Percentiles rank a stretch among this genome's conserved stretches.
phyloP scores from a whole-genome alignment of 345 rosid species.

The Lumnitzera racemosa region DNA sequence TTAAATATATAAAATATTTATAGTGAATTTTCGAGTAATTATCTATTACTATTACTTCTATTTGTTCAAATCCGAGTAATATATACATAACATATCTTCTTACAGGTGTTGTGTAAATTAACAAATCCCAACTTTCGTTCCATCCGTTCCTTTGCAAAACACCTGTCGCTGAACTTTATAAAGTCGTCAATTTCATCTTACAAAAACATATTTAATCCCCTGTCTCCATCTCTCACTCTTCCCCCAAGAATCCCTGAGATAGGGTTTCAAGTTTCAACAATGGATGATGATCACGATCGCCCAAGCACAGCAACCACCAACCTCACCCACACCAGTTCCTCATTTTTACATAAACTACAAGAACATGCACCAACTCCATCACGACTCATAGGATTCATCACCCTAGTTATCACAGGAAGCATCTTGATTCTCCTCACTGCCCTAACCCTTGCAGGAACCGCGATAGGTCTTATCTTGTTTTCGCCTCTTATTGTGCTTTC shows the following conservation, averaged over 20 bases:
- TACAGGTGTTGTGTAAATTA: no score
- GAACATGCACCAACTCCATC: conserved; percentile 44
- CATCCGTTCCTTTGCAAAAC: no score
- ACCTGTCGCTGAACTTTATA: no score
- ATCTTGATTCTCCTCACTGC: conserved; percentile 68
- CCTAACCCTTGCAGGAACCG: conserved; percentile 35
- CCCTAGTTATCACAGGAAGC: conserved; percentile 50
- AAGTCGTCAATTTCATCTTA: neutral
- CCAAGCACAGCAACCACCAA: conserved; percentile 2
- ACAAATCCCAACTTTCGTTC: no score
- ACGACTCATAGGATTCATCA: conserved; percentile 47
- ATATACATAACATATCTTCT: no score
- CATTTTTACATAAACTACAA: conserved; percentile 44
- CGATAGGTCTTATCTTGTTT: conserved; percentile 46
- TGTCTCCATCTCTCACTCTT: neutral
- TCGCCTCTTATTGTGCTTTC: conserved; percentile 58
- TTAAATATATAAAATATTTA: no score
- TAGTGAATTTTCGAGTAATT: no score
- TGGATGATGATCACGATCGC: conserved; percentile 19
- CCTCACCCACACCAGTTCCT: conserved; percentile 16
- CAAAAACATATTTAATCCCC: neutral
- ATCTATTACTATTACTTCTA: no score
- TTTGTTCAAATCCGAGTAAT: no score
- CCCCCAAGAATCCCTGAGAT: neutral
- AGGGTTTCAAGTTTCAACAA: conserved; percentile 7